phyloP scores from a whole-genome alignment of 768 basidiomycete genomes.

The Obba rivulosa region DNA sequence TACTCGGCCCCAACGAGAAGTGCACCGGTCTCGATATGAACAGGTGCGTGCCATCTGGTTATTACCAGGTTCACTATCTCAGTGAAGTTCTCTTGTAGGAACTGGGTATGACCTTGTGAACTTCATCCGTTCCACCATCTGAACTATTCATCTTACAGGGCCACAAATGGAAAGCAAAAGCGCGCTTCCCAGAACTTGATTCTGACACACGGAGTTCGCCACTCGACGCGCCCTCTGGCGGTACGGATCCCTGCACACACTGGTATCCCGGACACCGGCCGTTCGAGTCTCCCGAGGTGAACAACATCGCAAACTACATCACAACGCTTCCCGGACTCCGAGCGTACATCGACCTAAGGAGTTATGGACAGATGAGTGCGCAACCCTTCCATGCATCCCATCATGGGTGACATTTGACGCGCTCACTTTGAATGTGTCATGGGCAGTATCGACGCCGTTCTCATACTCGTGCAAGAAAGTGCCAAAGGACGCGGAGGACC shows the following conservation, averaged over 20 bases:
- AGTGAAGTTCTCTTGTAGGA: conserved; percentile 33
- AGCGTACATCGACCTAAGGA: conserved; percentile 71
- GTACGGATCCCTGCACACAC: conserved; percentile 59
- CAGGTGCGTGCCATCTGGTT: conserved; percentile 32
- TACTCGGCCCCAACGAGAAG: conserved; percentile 38
- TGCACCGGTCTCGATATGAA: conserved; percentile 80
- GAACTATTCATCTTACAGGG: conserved; percentile 37
- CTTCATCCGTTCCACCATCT: neutral
- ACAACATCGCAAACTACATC: conserved; percentile 68
- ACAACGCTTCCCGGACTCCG: conserved; percentile 45
- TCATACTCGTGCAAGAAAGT: conserved; percentile 61
- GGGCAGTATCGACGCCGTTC: conserved; percentile 72
- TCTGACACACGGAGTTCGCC: neutral
- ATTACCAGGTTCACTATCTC: neutral
- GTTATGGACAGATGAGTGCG: conserved; percentile 81
- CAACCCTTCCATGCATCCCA: neutral
- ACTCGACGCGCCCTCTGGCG: conserved; percentile 10
- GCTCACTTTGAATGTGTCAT: neutral
- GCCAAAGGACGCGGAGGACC: conserved; percentile 70
- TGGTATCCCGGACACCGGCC: conserved; percentile 71
- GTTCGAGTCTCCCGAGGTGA: conserved; percentile 74
- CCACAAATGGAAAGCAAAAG: conserved; percentile 57
- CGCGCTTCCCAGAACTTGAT: conserved; percentile 17
- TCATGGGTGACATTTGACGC: neutral
- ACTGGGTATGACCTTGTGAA: conserved; percentile 42